Evolutionary conservation across 164 flowering plant genomes (phyloP).

Genomic region (Nymphaea thermarum): DNA sequence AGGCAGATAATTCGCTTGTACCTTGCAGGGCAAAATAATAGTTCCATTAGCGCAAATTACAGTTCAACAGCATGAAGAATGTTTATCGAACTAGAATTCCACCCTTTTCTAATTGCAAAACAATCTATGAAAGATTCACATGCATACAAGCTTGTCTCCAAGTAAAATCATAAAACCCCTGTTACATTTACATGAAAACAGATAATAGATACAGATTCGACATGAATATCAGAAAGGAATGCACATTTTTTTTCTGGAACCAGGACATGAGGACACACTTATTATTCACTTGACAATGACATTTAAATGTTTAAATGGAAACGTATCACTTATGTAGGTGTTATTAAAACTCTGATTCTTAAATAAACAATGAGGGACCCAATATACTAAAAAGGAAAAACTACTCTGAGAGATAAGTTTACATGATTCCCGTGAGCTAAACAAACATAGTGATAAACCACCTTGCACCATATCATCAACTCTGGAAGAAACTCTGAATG

Average conservation of each 20-base stretch:
- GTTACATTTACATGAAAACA: not conserved
- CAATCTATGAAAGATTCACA: not conserved
- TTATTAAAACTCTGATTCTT: not conserved
- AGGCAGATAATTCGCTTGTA: slow-evolving; percentile 29
- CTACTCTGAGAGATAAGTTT: not conserved
- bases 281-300: not conserved
- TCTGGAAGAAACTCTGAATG: too few species aligned
- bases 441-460: too few species aligned
- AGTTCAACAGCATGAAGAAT: not conserved
- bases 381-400: not conserved
- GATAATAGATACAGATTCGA: too few species aligned
- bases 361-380: not conserved
- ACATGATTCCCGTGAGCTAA: not conserved
- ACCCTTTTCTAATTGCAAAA: not conserved
- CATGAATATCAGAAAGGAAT: not conserved
- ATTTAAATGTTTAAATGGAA: not conserved
- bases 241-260: not conserved
- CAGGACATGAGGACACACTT: not conserved
- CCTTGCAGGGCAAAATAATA: slow-evolving; percentile 22
- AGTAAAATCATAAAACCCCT: not conserved
- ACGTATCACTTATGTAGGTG: not conserved
- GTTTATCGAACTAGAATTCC: not conserved
- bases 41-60: slow-evolving; percentile 10
- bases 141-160: not conserved
- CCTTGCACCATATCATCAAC: too few species aligned